Percentiles rank a stretch among this genome's conserved stretches.
These are phyloP conservation scores for Salix koriyanagi DNA, from an alignment of 345 rosid species.

Conservation along the genomic window DNA sequence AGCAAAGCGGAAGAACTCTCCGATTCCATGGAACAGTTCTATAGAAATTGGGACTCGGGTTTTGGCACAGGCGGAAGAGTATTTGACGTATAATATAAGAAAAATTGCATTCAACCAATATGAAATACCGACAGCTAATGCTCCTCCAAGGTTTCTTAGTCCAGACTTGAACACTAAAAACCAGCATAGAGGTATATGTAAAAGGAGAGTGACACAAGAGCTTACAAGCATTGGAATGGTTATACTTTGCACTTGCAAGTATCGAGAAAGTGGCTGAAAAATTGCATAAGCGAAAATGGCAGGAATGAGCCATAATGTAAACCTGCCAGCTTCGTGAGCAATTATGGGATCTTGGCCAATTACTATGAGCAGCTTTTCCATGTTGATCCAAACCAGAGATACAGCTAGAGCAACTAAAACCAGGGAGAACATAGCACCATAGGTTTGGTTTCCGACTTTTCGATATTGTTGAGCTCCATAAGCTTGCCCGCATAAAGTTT, in stretches of 20 bases:
- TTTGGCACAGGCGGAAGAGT: slow-evolving; percentile 19
- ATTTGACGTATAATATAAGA: slow-evolving; percentile 11
- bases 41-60: slow-evolving; percentile 16
- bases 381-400: slow-evolving; percentile 16
- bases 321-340: slow-evolving; percentile 19
- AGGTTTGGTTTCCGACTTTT: slow-evolving; percentile 19
- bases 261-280: slow-evolving; percentile 19
- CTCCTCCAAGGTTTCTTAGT: slow-evolving; percentile 18
- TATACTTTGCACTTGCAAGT: slow-evolving; percentile 20
- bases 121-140: slow-evolving; percentile 18
- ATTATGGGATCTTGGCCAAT: slow-evolving; percentile 20
- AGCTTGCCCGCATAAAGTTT: slow-evolving; percentile 22
- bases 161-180: slow-evolving; percentile 19
- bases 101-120: slow-evolving; percentile 27
- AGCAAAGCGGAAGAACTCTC: slow-evolving; percentile 19
- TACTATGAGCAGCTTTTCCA: slow-evolving; percentile 10
- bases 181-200: slow-evolving; percentile 27
- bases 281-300: slow-evolving; percentile 17
- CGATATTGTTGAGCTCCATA: slow-evolving; percentile 21
- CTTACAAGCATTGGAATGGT: slow-evolving; percentile 19
- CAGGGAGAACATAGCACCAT: slow-evolving; percentile 16
- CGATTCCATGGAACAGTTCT: slow-evolving; percentile 18
- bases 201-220: slow-evolving; percentile 6
- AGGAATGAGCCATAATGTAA: slow-evolving; percentile 17
- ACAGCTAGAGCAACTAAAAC: slow-evolving; percentile 1